Evolutionary conservation across 2,329 filamentous ascomycete species (phyloP), one percentile per base, ranked within the genome.

Genomic region (Monosporascus sp.): DNA sequence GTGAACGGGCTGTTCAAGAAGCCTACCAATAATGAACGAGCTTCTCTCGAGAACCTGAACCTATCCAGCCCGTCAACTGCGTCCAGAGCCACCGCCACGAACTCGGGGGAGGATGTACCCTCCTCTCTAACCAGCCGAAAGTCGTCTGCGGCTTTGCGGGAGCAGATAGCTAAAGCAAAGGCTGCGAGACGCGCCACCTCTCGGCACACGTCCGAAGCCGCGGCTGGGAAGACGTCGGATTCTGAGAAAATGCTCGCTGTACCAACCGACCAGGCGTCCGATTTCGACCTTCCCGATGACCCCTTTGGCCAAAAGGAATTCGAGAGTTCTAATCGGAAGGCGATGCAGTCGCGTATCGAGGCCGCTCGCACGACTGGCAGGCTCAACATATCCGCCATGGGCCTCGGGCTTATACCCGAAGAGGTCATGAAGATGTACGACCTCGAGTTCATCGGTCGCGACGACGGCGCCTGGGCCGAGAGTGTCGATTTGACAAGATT

Each of bases 361-460:
- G 74, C 81, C 17, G 94, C 89, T 2, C 81, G 91, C 48, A 85
- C 81, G 1, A 88, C 88, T 37, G 94, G 94, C 2, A 83, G 87
- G 50, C 77, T 99, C 40, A 97, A 97, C 59, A 92, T 99, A 65
- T 87, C 92, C 1, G 91, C 89, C 0, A 81, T 97, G 78, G 83
- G 85, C 1, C 71, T 99, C 40, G 88, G 85, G 56, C 79, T 87
- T 53, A 88, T 99, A 3, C 94, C 94, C 0, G 71, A 81, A 1
- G 89, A 95, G 65, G 88, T 97, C 0, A 74, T 96, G 72, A 84
- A 85, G 51, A 97, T 97, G 92, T 97, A 97, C 68, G 88, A 91
- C 62, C 77, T 89, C 18, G 85, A 91, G 51, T 79, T 81, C 1
- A 78, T 85, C 52, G 82, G 86, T 38, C 77, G 76, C 14, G 74